These are phyloP conservation scores for Sporothrix mexicana DNA, from an alignment of 2,329 filamentous ascomycete genomes.

Conservation along the genomic window DNA sequence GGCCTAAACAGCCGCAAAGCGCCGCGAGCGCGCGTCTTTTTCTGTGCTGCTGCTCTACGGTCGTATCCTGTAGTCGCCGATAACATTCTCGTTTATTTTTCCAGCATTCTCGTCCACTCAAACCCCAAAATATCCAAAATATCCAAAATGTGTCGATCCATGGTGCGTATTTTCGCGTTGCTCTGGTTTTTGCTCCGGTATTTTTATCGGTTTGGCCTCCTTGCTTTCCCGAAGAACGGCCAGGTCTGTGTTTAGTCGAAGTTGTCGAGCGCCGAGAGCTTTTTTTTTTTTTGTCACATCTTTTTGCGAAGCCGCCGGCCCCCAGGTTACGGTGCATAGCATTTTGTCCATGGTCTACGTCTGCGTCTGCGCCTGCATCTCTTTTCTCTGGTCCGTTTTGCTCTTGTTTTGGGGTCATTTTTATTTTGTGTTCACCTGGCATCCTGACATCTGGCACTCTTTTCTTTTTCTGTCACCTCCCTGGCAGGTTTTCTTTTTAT, in stretches of 20 bases:
- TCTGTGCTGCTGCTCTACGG: not conserved
- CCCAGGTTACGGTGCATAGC: constrained; percentile 8
- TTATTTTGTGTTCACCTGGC: not conserved
- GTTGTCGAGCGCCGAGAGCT: too few species aligned
- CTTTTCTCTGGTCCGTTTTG: not conserved
- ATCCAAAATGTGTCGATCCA: too few species aligned
- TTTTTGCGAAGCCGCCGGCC: constrained; percentile 14
- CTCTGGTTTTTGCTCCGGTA: too few species aligned
- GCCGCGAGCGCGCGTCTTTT: not conserved
- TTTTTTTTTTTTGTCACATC: not conserved
- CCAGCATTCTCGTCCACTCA: too few species aligned
- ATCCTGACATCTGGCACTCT: not conserved
- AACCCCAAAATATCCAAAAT: too few species aligned
- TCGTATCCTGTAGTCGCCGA: too few species aligned
- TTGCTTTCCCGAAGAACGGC: too few species aligned
- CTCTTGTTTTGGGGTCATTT: not conserved
- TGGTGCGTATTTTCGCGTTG: too few species aligned
- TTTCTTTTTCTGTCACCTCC: not conserved
- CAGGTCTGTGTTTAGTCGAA: too few species aligned
- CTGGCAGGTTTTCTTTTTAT: not conserved
- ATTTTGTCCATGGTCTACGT: not conserved
- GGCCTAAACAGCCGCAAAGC: constrained; percentile 23
- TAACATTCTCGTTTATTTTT: too few species aligned
- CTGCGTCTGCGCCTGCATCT: not conserved
- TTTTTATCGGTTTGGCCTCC: too few species aligned